Base-by-base conservation (phyloP, 768 basidiomycete genomes). In the Trametes elegans region DNA sequence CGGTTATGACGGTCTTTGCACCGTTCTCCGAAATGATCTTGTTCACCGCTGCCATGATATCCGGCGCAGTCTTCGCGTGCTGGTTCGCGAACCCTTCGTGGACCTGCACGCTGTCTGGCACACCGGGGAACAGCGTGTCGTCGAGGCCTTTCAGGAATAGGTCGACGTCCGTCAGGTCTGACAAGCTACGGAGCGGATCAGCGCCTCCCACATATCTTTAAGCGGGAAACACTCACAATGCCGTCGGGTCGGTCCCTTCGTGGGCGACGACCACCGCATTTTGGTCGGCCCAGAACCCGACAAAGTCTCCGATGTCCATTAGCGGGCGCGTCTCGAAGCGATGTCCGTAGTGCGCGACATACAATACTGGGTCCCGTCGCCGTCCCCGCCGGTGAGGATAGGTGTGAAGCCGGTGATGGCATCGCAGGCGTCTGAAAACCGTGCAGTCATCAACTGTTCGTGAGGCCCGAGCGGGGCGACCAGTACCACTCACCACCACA, bases 241-340 rank as follows among this genome's bases (percentile, higher is more conserved):
- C 64, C 0, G 70, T 75, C 7, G 82, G 79, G 55, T 85, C 79
- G 5, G 84, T 85, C 14, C 84, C 84, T 62, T 85, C 73, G 58
- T 84, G 83, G 1, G 78, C 78, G 7, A 85, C 80, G n/a, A 85
- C 74, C 32, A 84, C 74, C 3, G 80, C 71, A 51, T 76, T 72
- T 55, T 77, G 67, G 7, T 69, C 57, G 1, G 78, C 76, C 73
- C 79, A 83, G 59, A 78, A 82, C 7, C 84, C 83, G 18, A 84
- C 81, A 60, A 76, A 83, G 59, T 70, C 81, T 83, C 49, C 5
- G 21, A 9, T 11, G 23, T 39, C n/a, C 7, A 8, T 26, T 29
- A 18, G 41, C 35, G 11, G 29, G 14, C 7, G 27, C 0, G 29
- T 45, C 38, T 48, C 9, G n/a, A 8, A 9, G 18, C 24, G 21